These are phyloP conservation scores for Colletotrichum godetiae DNA, from an alignment of 2,329 filamentous ascomycete species.

Conservation along the genomic window DNA sequence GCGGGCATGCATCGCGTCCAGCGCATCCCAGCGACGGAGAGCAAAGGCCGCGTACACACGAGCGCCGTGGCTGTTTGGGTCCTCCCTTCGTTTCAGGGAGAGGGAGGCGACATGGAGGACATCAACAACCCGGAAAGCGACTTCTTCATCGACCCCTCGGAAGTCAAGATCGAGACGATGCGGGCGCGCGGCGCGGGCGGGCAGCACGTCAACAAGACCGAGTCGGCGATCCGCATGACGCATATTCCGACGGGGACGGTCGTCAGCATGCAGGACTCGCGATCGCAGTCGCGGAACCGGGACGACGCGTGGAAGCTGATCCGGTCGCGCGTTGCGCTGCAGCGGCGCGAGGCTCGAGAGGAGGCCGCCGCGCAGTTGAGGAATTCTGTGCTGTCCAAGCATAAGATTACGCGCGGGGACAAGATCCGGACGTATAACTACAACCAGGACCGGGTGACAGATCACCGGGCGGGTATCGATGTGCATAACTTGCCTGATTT, in stretches of 20 bases:
- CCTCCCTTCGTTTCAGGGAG: conserved; percentile 81
- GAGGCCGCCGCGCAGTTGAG: conserved; percentile 80
- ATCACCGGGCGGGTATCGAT: conserved; percentile 85
- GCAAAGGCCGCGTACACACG: conserved; percentile 91
- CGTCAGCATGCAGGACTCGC: conserved; percentile 91
- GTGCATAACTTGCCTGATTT: conserved; percentile 84
- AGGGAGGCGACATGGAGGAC: conserved; percentile 62
- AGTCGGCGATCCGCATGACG: conserved; percentile 93
- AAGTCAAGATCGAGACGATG: conserved; percentile 91
- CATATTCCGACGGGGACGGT: conserved; percentile 88
- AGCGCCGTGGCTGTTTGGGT: conserved; percentile 94
- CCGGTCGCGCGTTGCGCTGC: conserved; percentile 83
- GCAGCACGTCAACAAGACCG: conserved; percentile 98
- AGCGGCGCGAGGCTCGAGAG: conserved; percentile 83
- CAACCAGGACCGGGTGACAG: conserved; percentile 81
- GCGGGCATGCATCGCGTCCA: conserved; percentile 96
- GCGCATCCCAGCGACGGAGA: conserved; percentile 90
- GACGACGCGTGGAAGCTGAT: conserved; percentile 89
- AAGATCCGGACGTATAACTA: conserved; percentile 95
- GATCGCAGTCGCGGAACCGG: conserved; percentile 90
- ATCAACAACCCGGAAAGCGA: conserved; percentile 88
- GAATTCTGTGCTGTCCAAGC: conserved; percentile 81
- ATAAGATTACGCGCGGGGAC: conserved; percentile 88
- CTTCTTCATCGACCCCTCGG: conserved; percentile 87
- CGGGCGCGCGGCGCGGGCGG: conserved; percentile 91